Evolutionary conservation across 2,329 filamentous ascomycete genomes (phyloP), one percentile per base, ranked within the genome.

Genomic region (Juglanconis juglandina): DNA sequence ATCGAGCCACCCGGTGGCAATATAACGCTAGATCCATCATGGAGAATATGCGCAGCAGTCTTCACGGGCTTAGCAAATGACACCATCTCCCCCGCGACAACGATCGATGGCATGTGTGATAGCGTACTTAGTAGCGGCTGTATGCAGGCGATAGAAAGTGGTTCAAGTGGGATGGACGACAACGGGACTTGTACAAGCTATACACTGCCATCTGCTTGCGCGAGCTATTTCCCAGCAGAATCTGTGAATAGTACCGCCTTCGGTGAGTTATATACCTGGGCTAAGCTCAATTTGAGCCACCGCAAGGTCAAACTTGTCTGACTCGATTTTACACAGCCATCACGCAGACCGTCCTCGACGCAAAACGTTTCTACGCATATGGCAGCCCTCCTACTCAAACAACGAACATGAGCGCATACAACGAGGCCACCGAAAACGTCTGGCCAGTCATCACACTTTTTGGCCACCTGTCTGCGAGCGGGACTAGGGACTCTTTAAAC

Each of bases 311-410:
- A 49, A 49, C 46, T 1, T 49, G 17, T 41, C 37, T 41, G 8
- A 9, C 8, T 41, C 37, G 37, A 13, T 41, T 41, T 8, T 41
- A 13, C 37, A 9, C 33, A 60, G 58, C 32, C 5, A 52, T 60
- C 58, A 60, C 51, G 17, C 53, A 56, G 34, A 56, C 52, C 3
- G 24, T 56, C 3, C 58, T 60, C 14, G 58, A 56, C 47, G 39
- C 49, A 42, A 60, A 60, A n/a, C 58, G 52, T 7, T 60, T 60
- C 35, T 60, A 56, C 53, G 58, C 58, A 6, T 56, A 46, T n/a
- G 58, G 52, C 10, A 60, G 52, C 33, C 11, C 13, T 33, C 52
- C 52, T 3, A 46, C 37, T 9, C 46, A 60, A 39, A 46, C 52
- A 17, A 6, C 5, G 8, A 51, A 60, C 37, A 33, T 33, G 34